Evolutionary conservation across 148 eudicot genomes (phyloP).

Genomic region (Simmondsia chinensis): DNA sequence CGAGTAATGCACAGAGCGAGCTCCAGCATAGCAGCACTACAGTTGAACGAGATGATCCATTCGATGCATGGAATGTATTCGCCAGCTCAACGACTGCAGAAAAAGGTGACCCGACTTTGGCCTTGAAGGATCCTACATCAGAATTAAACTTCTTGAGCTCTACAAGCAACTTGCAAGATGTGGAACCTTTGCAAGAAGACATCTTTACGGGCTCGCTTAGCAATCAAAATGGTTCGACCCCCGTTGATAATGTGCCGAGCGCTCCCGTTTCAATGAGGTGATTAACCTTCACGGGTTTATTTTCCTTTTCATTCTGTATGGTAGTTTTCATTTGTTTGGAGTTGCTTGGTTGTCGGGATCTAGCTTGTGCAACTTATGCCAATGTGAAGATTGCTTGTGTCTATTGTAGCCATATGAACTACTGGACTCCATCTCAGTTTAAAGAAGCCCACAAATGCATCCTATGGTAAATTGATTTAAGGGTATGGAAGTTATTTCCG

Average conservation of each 20-base stretch:
- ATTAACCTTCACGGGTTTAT: no score
- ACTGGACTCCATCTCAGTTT: no score
- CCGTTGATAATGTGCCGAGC: conserved; percentile 16
- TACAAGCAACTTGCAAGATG: conserved; percentile 20
- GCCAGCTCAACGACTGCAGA: conserved; percentile 14
- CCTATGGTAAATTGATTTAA: no score
- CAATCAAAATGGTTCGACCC: conserved; percentile 16
- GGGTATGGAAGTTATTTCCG: no score
- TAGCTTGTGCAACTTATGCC: no score
- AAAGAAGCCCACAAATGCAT: no score
- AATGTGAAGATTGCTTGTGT: no score
- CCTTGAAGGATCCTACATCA: conserved; percentile 10
- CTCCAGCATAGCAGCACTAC: neutral
- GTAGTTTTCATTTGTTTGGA: no score
- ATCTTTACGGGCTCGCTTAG: conserved; percentile 20
- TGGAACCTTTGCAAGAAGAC: conserved; percentile 33
- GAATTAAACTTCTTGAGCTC: conserved; percentile 23
- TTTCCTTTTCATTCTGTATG: no score
- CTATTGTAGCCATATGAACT: no score
- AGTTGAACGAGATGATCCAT: conserved; percentile 16
- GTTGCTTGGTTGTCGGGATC: no score
- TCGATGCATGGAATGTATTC: conserved; percentile 27
- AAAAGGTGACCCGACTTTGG: conserved; percentile 8
- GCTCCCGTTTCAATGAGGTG: conserved; percentile 38
- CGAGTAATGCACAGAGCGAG: conserved; percentile 10